phyloP scores from a whole-genome alignment of 495 filamentous ascomycete genomes.

The Aspergillus leporis region DNA sequence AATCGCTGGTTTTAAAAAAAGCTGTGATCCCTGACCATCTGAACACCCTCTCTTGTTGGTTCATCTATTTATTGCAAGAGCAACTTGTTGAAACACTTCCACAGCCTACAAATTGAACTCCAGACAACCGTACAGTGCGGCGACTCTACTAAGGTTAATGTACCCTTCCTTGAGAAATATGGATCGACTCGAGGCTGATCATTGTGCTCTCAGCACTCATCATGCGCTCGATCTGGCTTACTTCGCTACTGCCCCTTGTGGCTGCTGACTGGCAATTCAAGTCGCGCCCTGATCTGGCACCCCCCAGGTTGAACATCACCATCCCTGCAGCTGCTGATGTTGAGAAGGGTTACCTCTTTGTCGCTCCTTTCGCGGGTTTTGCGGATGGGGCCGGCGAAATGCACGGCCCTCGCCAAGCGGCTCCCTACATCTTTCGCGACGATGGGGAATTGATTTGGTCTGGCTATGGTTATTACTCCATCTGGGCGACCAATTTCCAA shows the following conservation, averaged over 20 bases:
- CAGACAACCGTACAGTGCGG: background rate
- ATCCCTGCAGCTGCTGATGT: constrained; percentile 50
- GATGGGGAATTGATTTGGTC: constrained; percentile 58
- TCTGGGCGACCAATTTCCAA: constrained; percentile 53
- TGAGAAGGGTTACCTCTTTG: constrained; percentile 54
- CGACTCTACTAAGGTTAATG: constrained; percentile 54
- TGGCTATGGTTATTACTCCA: constrained; percentile 54
- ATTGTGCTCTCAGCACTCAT: constrained; percentile 24
- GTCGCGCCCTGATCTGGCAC: constrained; percentile 56
- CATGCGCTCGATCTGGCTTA: constrained; percentile 20
- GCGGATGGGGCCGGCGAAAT: constrained; percentile 35
- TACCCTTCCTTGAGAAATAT: constrained; percentile 45
- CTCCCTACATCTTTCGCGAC: constrained; percentile 56
- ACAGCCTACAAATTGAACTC: background rate
- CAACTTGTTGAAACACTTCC: background rate
- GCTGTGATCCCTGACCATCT: background rate
- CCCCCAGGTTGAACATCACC: constrained; percentile 57
- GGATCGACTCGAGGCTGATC: constrained; percentile 43
- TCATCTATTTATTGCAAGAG: background rate
- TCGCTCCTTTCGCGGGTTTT: constrained; percentile 54
- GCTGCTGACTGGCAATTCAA: constrained; percentile 57
- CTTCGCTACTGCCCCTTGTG: constrained; percentile 28
- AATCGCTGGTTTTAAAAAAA: background rate
- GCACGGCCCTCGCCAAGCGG: constrained; percentile 56
- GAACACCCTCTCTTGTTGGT: background rate